Evolutionary conservation across 2,329 filamentous ascomycete species (phyloP).

Genomic region (Lasiodiplodia citricola): DNA sequence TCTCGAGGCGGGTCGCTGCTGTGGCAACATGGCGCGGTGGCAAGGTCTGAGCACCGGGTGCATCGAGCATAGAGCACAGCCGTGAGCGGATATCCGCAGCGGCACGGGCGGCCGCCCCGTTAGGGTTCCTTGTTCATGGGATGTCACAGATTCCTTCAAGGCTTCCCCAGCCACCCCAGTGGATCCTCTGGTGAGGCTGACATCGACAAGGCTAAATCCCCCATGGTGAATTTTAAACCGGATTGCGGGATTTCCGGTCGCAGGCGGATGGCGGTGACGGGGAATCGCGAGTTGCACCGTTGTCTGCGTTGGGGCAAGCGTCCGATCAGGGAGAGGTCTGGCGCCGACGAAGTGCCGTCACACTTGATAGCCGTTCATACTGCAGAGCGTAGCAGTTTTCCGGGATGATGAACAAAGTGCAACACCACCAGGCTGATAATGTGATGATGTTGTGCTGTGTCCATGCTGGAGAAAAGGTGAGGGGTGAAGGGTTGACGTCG

Average conservation of each 20-base stretch:
- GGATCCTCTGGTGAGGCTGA: background rate
- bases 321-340: constrained; percentile 1
- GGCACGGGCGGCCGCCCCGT: constrained; percentile 4
- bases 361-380: background rate
- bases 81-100: background rate
- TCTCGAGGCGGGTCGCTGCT: background rate
- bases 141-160: constrained; percentile 4
- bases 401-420: background rate
- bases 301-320: constrained; percentile 8
- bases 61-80: background rate
- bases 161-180: constrained; percentile 2
- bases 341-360: constrained; percentile 17
- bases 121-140: background rate
- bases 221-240: background rate
- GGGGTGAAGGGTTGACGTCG: constrained; percentile 11
- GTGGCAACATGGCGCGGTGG: background rate
- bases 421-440: constrained; percentile 7
- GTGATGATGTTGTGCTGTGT: constrained; percentile 20
- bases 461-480: background rate
- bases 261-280: constrained; percentile 11
- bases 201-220: constrained; percentile 5
- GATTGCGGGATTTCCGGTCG: background rate
- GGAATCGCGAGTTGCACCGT: constrained; percentile 10
- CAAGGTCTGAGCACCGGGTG: background rate
- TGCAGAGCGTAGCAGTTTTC: background rate